phyloP scores from a whole-genome alignment of 2,329 filamentous ascomycete genomes.

The Xylariaceae sp. region DNA sequence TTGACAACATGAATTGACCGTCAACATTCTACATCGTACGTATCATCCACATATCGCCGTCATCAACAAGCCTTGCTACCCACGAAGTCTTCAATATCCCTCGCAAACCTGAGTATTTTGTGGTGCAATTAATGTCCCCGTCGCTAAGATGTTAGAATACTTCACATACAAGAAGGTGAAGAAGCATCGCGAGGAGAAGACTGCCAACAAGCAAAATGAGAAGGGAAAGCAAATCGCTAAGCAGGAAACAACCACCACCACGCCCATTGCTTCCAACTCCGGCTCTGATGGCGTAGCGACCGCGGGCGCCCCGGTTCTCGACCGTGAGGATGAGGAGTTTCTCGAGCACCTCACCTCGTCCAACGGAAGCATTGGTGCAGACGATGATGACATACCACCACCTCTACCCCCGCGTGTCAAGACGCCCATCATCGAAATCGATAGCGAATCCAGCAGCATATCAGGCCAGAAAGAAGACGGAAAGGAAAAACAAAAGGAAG shows the following conservation, averaged over 20 bases:
- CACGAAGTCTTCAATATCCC: background rate
- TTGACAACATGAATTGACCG: background rate
- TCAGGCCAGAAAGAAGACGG: constrained; percentile 31
- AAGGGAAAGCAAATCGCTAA: constrained; percentile 23
- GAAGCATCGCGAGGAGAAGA: constrained; percentile 51
- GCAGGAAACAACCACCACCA: constrained; percentile 16
- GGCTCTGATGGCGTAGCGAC: constrained; percentile 7
- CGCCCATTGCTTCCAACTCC: constrained; percentile 29
- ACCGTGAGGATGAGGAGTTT: constrained; percentile 53
- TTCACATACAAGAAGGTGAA: constrained; percentile 58
- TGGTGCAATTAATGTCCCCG: background rate
- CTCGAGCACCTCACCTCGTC: constrained; percentile 47
- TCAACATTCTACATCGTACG: no score
- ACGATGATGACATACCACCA: constrained; percentile 43
- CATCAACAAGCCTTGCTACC: background rate
- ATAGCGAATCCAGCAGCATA: constrained; percentile 38
- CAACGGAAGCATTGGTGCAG: constrained; percentile 30
- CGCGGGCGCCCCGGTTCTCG: constrained; percentile 43
- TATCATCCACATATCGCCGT: background rate
- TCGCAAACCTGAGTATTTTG: background rate
- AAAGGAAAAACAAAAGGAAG: constrained; percentile 2
- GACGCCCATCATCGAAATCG: constrained; percentile 47
- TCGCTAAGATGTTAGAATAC: constrained; percentile 53
- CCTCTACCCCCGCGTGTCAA: constrained; percentile 50
- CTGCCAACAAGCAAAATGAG: constrained; percentile 23